Percentiles rank a stretch among this genome's conserved stretches.
Evolutionary conservation across 148 eudicot genomes (phyloP).

Genomic region (Amaranthus hypochondriacus): DNA sequence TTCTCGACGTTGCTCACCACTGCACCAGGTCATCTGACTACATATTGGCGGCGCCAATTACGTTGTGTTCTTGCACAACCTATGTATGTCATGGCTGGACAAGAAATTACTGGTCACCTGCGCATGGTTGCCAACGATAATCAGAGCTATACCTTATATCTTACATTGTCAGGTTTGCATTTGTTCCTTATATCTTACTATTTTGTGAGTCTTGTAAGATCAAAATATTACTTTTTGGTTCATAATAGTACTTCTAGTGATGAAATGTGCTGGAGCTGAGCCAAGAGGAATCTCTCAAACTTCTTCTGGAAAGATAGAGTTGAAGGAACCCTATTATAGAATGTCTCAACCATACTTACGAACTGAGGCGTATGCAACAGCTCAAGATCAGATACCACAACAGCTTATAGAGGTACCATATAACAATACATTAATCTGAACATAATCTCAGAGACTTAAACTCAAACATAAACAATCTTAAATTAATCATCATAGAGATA

Average conservation of each 20-base stretch:
- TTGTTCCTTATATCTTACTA: neutral
- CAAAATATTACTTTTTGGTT: neutral
- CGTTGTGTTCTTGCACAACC: conserved; percentile 90
- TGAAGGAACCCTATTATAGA: conserved; percentile 97
- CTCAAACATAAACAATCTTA: too few species aligned
- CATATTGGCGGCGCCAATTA: conserved; percentile 88
- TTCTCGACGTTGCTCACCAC: conserved; percentile 96
- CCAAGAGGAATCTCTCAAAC: conserved; percentile 86
- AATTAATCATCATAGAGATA: too few species aligned
- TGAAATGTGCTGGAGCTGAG: conserved; percentile 93
- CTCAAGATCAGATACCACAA: conserved; percentile 78
- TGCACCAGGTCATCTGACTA: conserved; percentile 96
- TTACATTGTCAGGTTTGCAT: conserved; percentile 81
- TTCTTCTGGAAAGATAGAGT: conserved; percentile 81
- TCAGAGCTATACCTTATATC: conserved; percentile 86
- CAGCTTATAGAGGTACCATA: conserved; percentile 66
- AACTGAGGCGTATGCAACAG: conserved; percentile 48
- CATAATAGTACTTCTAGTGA: conserved; percentile 34
- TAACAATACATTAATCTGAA: neutral
- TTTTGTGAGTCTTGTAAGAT: neutral
- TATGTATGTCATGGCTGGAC: conserved; percentile 94
- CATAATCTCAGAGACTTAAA: too few species aligned
- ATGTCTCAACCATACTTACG: conserved; percentile 96
- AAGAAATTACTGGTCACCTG: conserved; percentile 86
- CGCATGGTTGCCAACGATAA: conserved; percentile 92